phyloP scores from a whole-genome alignment of 805 yeast species.

The Maudiozyma pseudohumilis region DNA sequence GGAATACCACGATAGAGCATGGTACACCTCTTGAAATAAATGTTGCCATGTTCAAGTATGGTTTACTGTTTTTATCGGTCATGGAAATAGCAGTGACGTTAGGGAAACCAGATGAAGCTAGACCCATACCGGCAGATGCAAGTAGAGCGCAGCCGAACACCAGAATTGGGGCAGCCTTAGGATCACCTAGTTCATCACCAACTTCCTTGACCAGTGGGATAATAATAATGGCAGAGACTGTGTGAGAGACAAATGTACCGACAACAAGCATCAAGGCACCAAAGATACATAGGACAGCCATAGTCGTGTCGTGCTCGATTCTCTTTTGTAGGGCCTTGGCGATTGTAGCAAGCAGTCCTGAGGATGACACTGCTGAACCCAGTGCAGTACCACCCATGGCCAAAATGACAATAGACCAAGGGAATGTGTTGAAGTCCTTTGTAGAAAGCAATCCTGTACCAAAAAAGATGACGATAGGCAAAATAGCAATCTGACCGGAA shows the following conservation, averaged over 20 bases:
- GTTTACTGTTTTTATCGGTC: conserved; percentile 84
- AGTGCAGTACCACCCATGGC: conserved; percentile 97
- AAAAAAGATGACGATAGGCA: conserved; percentile 79
- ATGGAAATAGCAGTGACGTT: conserved; percentile 94
- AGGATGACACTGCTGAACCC: conserved; percentile 88
- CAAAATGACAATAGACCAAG: conserved; percentile 90
- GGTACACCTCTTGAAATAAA: conserved; percentile 91
- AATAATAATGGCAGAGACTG: conserved; percentile 90
- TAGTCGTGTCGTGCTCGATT: conserved; percentile 52
- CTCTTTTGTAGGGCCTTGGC: conserved; percentile 58
- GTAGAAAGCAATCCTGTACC: conserved; percentile 80
- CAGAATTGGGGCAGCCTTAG: conserved; percentile 52
- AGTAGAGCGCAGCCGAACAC: conserved; percentile 45
- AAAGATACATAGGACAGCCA: conserved; percentile 68
- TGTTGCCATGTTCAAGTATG: conserved; percentile 70
- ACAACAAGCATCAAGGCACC: conserved; percentile 74
- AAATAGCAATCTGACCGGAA: conserved; percentile 82
- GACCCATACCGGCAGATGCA: conserved; percentile 92
- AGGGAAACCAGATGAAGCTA: conserved; percentile 97
- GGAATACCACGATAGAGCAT: conserved; percentile 64
- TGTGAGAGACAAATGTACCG: conserved; percentile 94
- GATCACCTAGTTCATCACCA: conserved; percentile 58
- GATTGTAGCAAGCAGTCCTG: conserved; percentile 73
- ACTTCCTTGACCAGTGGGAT: conserved; percentile 84
- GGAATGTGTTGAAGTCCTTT: conserved; percentile 84